Percentiles rank a stretch among this genome's conserved stretches.
These are phyloP conservation scores for Agrocybe pediades DNA, from an alignment of 768 basidiomycete genomes.

Conservation along the genomic window DNA sequence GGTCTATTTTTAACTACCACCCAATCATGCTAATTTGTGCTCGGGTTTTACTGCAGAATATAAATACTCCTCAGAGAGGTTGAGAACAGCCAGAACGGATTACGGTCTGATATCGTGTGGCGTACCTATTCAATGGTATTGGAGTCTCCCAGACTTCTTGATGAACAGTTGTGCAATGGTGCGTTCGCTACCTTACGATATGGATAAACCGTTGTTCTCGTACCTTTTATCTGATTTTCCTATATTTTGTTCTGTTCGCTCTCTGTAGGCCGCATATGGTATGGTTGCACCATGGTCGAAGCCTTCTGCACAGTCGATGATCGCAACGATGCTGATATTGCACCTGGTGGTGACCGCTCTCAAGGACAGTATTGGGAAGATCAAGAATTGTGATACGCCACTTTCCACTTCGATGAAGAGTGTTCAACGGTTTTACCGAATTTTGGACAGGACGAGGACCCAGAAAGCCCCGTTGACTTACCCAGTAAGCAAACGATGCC, in stretches of 20 bases:
- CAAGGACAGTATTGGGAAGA: not conserved
- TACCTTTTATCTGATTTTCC: not conserved
- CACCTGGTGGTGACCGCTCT: not conserved
- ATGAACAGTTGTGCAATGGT: slow-evolving; percentile 38
- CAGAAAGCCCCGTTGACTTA: not conserved
- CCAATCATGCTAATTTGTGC: no score
- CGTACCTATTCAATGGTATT: slow-evolving; percentile 39
- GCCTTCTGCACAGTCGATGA: not conserved
- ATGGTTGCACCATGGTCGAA: not conserved
- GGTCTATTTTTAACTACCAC: not conserved
- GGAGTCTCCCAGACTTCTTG: slow-evolving; percentile 30
- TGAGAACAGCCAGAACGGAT: slow-evolving; percentile 32
- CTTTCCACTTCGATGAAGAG: not conserved
- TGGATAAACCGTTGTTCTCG: no score
- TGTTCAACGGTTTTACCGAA: not conserved
- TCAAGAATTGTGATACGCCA: not conserved
- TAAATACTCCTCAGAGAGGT: slow-evolving; percentile 23
- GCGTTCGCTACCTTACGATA: slow-evolving; percentile 3
- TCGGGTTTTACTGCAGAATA: slow-evolving; percentile 33
- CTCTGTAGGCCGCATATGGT: not conserved
- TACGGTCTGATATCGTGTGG: slow-evolving; percentile 27
- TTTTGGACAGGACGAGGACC: not conserved
- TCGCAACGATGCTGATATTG: not conserved
- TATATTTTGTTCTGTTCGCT: not conserved
- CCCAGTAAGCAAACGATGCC: not conserved